Evolutionary conservation across 2,329 filamentous ascomycete genomes (phyloP).

Genomic region (Colletotrichum viniferum): DNA sequence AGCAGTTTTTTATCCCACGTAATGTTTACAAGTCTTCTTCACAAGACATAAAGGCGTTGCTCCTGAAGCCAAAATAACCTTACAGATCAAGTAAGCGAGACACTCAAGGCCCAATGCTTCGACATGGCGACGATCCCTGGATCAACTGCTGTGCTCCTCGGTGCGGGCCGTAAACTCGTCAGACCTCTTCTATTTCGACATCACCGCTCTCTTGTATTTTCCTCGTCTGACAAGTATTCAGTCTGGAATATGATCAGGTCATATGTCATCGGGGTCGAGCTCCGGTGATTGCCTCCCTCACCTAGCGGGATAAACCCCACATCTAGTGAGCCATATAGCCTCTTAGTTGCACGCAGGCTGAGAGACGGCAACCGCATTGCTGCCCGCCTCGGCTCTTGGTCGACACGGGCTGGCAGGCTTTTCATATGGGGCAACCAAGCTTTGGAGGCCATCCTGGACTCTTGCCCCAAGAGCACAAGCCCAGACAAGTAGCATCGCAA

Average conservation of each 20-base stretch:
- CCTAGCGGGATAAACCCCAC: not conserved
- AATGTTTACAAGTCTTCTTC: accelerated
- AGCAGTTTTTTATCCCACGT: accelerated
- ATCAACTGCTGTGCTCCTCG: not conserved
- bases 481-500: not conserved
- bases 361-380: too few species aligned
- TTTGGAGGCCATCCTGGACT: not conserved
- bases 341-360: too few species aligned
- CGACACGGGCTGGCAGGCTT: accelerated
- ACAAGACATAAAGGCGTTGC: not conserved
- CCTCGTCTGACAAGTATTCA: not conserved
- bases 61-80: not conserved
- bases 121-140: not conserved
- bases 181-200: not conserved
- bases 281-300: not conserved
- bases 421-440: accelerated
- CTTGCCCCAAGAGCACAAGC: not conserved
- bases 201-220: not conserved
- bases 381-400: not conserved
- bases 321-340: not conserved
- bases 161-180: accelerated
- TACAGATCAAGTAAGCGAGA: accelerated
- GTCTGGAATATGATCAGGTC: accelerated
- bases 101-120: not conserved
- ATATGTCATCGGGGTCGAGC: accelerated